A percentile compares a stretch with the other conserved stretches of the same genome.
Conservation (phyloP, 306 rosid species). For the Cucurbita pepo region DNA sequence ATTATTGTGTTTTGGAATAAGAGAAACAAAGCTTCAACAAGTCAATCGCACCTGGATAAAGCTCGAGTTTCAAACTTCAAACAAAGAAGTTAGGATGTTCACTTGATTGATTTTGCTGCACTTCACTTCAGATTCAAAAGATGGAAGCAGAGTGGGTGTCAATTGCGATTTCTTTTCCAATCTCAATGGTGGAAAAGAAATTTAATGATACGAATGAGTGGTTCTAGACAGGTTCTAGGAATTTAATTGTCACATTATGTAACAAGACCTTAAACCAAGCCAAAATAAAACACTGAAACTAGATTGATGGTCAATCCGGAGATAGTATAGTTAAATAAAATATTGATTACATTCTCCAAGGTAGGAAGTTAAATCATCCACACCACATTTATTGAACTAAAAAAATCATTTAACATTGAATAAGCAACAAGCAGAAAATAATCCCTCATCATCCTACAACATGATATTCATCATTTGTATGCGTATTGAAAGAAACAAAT, state of each 20-base stretch:
- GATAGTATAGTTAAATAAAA: background rate
- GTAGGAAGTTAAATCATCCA: too few relatives aligned
- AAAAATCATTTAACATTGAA: background rate
- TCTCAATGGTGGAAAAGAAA: background rate
- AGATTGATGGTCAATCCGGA: too few relatives aligned
- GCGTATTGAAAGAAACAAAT: background rate
- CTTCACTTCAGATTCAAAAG: too few relatives aligned
- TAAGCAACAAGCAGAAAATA: background rate
- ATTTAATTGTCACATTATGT: background rate
- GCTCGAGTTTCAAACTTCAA: too few relatives aligned
- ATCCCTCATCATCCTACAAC: background rate
- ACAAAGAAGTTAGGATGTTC: too few relatives aligned
- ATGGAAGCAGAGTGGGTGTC: too few relatives aligned
- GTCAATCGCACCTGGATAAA: too few relatives aligned
- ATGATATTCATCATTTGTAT: background rate
- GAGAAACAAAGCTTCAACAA: too few relatives aligned
- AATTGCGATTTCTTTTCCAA: background rate
- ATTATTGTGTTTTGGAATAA: too few relatives aligned
- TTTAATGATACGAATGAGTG: background rate
- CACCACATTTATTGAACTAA: background rate
- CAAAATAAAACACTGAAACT: background rate
- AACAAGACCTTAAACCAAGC: background rate
- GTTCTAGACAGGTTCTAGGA: background rate
- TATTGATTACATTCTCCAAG: too few relatives aligned
- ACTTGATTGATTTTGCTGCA: too few relatives aligned